Evolutionary conservation across 1,139 yeast species (phyloP).

Genomic region (Saccharomyces hybrid): DNA sequence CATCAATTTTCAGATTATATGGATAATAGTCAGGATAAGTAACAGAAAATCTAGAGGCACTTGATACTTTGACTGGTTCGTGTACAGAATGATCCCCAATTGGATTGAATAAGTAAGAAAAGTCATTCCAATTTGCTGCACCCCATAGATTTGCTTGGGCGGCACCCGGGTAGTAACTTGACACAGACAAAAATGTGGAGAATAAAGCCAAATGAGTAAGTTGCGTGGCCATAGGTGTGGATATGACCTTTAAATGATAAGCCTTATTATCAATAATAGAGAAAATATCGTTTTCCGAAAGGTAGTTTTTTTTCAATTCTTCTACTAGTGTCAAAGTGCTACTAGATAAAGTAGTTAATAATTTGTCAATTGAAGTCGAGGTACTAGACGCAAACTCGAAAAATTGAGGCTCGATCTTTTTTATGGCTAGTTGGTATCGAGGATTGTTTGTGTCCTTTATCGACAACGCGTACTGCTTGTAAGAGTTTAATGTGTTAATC

Average conservation of each 20-base stretch:
- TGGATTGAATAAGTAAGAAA: constrained; percentile 36
- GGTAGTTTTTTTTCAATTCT: constrained; percentile 4
- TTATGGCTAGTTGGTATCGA: constrained; percentile 45
- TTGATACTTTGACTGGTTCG: constrained; percentile 1
- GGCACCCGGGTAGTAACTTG: constrained; percentile 67
- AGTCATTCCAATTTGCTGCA: constrained; percentile 69
- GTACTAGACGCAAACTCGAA: constrained; percentile 68
- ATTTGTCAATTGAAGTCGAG: constrained; percentile 44
- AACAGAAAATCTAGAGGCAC: constrained; percentile 5
- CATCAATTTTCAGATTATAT: constrained; percentile 47
- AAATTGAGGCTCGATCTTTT: constrained; percentile 62
- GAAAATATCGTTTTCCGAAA: constrained; percentile 7
- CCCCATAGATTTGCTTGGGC: constrained; percentile 91
- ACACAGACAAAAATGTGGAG: constrained; percentile 44
- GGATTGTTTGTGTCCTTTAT: constrained; percentile 31
- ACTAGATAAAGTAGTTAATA: constrained; percentile 32
- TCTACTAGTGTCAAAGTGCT: constrained; percentile 16
- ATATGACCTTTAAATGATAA: constrained; percentile 24
- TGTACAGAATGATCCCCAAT: neutral
- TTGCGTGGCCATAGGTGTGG: constrained; percentile 68
- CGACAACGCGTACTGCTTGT: constrained; percentile 43
- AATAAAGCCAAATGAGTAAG: constrained; percentile 61
- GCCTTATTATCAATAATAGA: constrained; percentile 9
- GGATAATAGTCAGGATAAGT: constrained; percentile 63
- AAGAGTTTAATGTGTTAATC: constrained; percentile 63